These are phyloP conservation scores for Hypoxylon crocopeplum DNA, from an alignment of 495 filamentous ascomycete species.

Conservation along the genomic window DNA sequence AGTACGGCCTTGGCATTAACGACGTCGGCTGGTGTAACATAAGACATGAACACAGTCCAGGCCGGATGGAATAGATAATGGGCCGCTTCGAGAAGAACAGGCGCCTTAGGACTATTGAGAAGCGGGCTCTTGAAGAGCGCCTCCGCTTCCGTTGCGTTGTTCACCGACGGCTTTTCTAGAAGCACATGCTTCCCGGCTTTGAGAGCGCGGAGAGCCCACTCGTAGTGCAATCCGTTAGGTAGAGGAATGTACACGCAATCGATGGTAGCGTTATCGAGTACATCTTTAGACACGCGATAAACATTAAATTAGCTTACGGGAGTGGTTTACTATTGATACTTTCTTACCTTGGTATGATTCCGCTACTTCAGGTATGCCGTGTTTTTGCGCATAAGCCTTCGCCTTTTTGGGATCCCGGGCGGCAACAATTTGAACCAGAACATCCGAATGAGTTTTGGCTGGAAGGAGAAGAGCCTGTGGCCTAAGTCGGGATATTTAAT, in stretches of 20 bases:
- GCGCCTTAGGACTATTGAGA: constrained; percentile 32
- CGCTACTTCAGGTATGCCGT: constrained; percentile 63
- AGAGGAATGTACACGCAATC: constrained; percentile 60
- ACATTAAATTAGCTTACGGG: not conserved
- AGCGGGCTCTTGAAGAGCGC: constrained; percentile 53
- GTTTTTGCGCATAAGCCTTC: constrained; percentile 60
- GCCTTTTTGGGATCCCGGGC: constrained; percentile 62
- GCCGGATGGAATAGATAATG: constrained; percentile 64
- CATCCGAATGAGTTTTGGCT: constrained; percentile 64
- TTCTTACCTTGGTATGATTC: constrained; percentile 53
- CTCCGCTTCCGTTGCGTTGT: constrained; percentile 57
- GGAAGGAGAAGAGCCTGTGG: constrained; percentile 62
- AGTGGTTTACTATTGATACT: not conserved
- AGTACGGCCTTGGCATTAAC: constrained; percentile 41
- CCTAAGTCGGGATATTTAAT: constrained; percentile 44
- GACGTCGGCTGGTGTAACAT: constrained; percentile 50
- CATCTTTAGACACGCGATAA: constrained; percentile 34
- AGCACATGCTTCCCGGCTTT: constrained; percentile 65
- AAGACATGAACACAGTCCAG: constrained; percentile 55
- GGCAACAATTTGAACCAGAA: constrained; percentile 64
- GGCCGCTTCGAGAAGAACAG: constrained; percentile 66
- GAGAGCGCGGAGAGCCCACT: constrained; percentile 59
- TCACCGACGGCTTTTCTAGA: constrained; percentile 62
- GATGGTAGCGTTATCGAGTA: constrained; percentile 59
- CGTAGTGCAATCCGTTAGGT: constrained; percentile 61